Conservation (phyloP, 2,329 filamentous ascomycete species). For the Colletotrichum cordylinicola region DNA sequence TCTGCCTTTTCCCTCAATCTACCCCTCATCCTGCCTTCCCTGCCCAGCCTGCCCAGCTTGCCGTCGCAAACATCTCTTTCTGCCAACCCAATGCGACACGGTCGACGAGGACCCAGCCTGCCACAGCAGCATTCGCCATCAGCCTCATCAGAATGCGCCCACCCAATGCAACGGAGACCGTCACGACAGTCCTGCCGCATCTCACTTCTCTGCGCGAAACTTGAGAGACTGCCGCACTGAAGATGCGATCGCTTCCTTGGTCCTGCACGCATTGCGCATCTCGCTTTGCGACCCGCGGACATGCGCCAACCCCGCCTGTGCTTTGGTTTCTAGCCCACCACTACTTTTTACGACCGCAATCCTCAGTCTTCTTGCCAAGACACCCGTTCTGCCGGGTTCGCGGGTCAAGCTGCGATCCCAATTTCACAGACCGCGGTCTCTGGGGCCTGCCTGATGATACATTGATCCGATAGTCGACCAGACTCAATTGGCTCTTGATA, state of each 20-base stretch:
- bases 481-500: background rate
- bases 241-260: background rate
- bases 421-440: background rate
- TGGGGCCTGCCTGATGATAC: background rate
- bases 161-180: background rate
- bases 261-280: background rate
- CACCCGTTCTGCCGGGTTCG: background rate
- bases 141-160: background rate
- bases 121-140: background rate
- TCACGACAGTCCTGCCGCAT: background rate
- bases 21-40: background rate
- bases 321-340: background rate
- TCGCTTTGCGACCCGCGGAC: background rate
- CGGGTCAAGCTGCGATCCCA: background rate
- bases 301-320: conserved; percentile 6
- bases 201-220: background rate
- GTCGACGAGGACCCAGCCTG: background rate
- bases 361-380: background rate
- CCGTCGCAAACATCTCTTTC: background rate
- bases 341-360: background rate
- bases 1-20: background rate
- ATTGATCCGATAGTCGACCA: background rate
- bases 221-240: background rate
- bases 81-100: background rate
- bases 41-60: background rate